A percentile compares a stretch with the other conserved stretches of the same genome.
Evolutionary conservation across 2,329 filamentous ascomycete genomes (phyloP).

Genomic region (Grosmannia serpens): DNA sequence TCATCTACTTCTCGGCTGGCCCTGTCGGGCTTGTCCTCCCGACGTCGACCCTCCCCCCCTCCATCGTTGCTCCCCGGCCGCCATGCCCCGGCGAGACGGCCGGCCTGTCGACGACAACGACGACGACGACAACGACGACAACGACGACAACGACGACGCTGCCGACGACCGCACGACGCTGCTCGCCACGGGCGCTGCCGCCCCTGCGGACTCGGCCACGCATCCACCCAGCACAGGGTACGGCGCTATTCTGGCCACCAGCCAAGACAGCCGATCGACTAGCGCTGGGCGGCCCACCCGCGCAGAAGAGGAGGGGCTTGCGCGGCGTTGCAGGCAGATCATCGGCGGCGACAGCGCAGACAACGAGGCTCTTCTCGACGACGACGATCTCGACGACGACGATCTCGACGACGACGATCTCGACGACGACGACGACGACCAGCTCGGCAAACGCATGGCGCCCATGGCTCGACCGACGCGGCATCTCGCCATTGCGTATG

Average conservation of each 20-base stretch:
- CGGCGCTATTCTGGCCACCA: slow-evolving; percentile 5
- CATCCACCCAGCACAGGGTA: neutral
- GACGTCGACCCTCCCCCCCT: too few relatives aligned
- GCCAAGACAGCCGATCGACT: slow-evolving; percentile 3
- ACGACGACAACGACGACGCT: neutral
- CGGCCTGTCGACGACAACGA: neutral
- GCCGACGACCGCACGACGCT: neutral
- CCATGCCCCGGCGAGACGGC: neutral
- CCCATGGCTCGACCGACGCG: neutral
- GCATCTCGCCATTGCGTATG: slow-evolving; percentile 11
- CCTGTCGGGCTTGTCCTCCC: neutral
- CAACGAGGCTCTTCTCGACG: neutral
- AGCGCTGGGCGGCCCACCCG: neutral
- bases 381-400: neutral
- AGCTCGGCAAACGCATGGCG: too few relatives aligned
- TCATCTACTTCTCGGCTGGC: too few relatives aligned
- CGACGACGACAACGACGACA: too few relatives aligned
- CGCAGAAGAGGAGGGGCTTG: neutral
- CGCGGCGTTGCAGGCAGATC: neutral
- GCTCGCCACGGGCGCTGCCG: neutral
- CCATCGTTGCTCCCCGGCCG: neutral
- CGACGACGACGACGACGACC: neutral
- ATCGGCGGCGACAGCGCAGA: neutral
- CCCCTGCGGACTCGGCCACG: too few relatives aligned
- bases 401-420: neutral